Percentiles rank a stretch among this genome's conserved stretches.
These are phyloP conservation scores for Metschnikowia borealis DNA, from an alignment of 805 yeast genomes.

Conservation along the genomic window DNA sequence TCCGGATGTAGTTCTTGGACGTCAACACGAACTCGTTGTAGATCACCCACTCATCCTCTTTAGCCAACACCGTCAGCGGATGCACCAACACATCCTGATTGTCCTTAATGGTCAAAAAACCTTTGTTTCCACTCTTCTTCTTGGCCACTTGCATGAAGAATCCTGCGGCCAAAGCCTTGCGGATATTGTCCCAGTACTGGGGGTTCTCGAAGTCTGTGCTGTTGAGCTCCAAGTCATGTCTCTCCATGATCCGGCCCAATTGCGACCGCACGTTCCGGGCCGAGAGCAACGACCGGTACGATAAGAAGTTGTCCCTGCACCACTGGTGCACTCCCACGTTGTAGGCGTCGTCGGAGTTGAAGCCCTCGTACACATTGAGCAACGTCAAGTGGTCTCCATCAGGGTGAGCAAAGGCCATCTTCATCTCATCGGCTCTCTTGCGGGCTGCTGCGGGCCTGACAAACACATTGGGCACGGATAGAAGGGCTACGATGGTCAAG, in stretches of 20 bases:
- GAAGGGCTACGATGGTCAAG: constrained; percentile 80
- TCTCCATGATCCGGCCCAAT: constrained; percentile 76
- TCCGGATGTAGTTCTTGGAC: constrained; percentile 87
- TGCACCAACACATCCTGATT: constrained; percentile 93
- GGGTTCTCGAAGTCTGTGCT: constrained; percentile 60
- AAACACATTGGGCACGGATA: constrained; percentile 92
- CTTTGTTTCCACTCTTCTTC: constrained; percentile 69
- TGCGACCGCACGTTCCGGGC: constrained; percentile 88
- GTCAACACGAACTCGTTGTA: constrained; percentile 95
- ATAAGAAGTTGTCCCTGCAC: constrained; percentile 88
- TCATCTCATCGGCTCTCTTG: constrained; percentile 88
- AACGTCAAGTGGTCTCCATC: constrained; percentile 94
- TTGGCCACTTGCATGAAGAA: constrained; percentile 98
- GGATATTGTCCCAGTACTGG: constrained; percentile 67
- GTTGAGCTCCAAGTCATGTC: constrained; percentile 67
- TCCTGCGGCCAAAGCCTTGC: constrained; percentile 86
- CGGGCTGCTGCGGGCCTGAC: constrained; percentile 87
- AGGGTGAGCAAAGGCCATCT: constrained; percentile 81
- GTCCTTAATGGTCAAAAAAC: constrained; percentile 90
- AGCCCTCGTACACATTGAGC: constrained; percentile 83
- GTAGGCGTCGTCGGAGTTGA: constrained; percentile 68
- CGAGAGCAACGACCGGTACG: constrained; percentile 75
- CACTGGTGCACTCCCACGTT: constrained; percentile 67
- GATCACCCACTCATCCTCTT: constrained; percentile 87
- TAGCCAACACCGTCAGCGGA: constrained; percentile 88